Percentiles rank a stretch among this genome's conserved stretches.
Conservation (phyloP, 2,329 filamentous ascomycete genomes). For the Tolypocladium nubicola region DNA sequence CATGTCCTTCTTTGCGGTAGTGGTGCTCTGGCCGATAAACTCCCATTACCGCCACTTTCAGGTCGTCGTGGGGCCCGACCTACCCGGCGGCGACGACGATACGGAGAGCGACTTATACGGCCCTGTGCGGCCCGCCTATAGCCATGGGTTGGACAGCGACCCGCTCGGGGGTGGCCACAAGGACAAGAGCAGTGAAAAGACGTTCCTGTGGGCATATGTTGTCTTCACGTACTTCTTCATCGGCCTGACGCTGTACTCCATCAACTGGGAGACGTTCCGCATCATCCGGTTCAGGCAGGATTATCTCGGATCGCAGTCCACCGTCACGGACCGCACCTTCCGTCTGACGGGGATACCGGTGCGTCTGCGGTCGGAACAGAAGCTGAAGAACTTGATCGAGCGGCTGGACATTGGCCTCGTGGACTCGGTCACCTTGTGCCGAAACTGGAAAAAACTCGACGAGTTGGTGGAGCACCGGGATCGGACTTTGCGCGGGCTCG, state of each 20-base stretch:
- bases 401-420: conserved; percentile 82
- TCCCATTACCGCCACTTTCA: conserved; percentile 38
- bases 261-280: conserved; percentile 72
- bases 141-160: conserved; percentile 3
- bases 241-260: conserved; percentile 67
- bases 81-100: background rate
- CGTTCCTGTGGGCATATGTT: conserved; percentile 84
- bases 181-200: conserved; percentile 20
- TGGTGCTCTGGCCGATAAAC: conserved; percentile 80
- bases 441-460: conserved; percentile 79
- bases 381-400: conserved; percentile 80
- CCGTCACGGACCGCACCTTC: conserved; percentile 92
- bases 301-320: conserved; percentile 86
- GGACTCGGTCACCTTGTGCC: conserved; percentile 75
- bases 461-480: conserved; percentile 58
- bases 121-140: background rate
- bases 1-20: conserved; percentile 71
- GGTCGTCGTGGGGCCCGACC: background rate
- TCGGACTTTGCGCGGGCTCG: conserved; percentile 57
- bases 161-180: conserved; percentile 19
- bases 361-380: conserved; percentile 68
- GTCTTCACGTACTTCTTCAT: conserved; percentile 94
- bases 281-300: conserved; percentile 81
- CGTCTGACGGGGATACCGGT: conserved; percentile 78
- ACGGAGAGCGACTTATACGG: conserved; percentile 1